Evolutionary conservation across 805 yeast species (phyloP), one percentile per base, ranked within the genome.

Genomic region (Kurtzmaniella cleridarum): DNA sequence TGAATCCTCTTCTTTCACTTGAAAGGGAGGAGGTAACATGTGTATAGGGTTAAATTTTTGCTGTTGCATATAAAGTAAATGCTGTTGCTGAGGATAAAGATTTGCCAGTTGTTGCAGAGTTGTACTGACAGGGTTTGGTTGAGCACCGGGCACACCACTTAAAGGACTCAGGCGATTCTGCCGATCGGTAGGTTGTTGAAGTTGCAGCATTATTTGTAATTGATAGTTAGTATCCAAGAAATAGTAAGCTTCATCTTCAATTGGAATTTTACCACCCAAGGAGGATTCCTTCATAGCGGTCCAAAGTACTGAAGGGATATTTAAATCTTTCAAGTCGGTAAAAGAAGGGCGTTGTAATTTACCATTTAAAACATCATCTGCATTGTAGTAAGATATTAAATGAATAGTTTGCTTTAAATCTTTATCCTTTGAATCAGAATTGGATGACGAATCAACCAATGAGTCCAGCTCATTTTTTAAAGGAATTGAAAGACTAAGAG

Each of bases 351-450:
- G 64, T 0, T 59, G 50, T 34, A 89, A 63, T 30, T 62, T 65
- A 4, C 81, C 79, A 27, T 66, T 63, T 37, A 76, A 53, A 3
- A 88, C 93, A 56, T 90, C 96, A 15, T 76, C 76, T 0, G 88
- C 81, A 24, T 75, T 66, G 55, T 87, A 90, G 59, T 90, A 90
- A 7, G 90, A 79, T 2, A 90, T 78, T 40, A 90, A 60, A 53
- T 91, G 96, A 34, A 81, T 63, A 3, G 84, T 76, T 49, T 71
- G 75, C 33, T 54, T 56, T 31, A 48, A 58, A 3, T 50, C 52
- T 24, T 49, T 48, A 23, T 53, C 51, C 10, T 49, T 49, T 7
- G 59, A 32, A 34, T 57, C 53, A 18, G 60, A 50, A 12, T 60
- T 64, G 28, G 4, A 40, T 37, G 15, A 62, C 60, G 16, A 60